Evolutionary conservation across 2,329 filamentous ascomycete species (phyloP).

Genomic region (Talaromyces sp.): DNA sequence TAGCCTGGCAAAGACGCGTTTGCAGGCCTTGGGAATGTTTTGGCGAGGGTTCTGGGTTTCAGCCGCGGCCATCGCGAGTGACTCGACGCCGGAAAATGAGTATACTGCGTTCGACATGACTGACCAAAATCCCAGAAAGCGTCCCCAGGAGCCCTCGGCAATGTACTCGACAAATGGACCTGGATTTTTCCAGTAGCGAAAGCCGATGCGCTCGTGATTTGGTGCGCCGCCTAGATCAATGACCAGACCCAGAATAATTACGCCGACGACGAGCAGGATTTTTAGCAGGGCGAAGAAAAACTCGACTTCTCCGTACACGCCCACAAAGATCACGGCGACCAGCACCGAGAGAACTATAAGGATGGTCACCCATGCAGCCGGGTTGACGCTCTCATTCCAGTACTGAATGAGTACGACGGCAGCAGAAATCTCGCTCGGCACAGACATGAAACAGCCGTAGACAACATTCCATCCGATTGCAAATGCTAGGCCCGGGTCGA

Average conservation of each 20-base stretch:
- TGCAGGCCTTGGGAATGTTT: constrained; percentile 13
- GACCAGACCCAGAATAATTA: constrained; percentile 71
- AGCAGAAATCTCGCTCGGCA: constrained; percentile 44
- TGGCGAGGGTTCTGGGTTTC: constrained; percentile 48
- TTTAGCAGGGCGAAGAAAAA: constrained; percentile 76
- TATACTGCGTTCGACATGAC: constrained; percentile 42
- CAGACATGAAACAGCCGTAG: constrained; percentile 42
- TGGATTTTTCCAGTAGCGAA: constrained; percentile 63
- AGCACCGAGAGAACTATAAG: constrained; percentile 67
- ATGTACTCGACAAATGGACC: constrained; percentile 63
- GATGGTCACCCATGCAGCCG: constrained; percentile 68
- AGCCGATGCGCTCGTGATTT: constrained; percentile 65
- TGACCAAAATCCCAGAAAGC: constrained; percentile 57
- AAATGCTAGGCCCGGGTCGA: constrained; percentile 54
- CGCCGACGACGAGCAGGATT: constrained; percentile 66
- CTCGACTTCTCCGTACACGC: constrained; percentile 69
- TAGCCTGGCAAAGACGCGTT: constrained; percentile 11
- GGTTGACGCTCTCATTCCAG: constrained; percentile 33
- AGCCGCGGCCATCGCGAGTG: constrained; percentile 72
- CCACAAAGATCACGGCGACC: constrained; percentile 63
- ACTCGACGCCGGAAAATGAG: constrained; percentile 57
- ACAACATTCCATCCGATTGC: constrained; percentile 28
- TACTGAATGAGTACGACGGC: constrained; percentile 42
- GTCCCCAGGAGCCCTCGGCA: constrained; percentile 49
- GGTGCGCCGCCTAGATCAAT: constrained; percentile 64